Percentiles rank a stretch among this genome's conserved stretches.
Conservation (phyloP, 2,329 filamentous ascomycete species). For the Tricladium varicosporioides region DNA sequence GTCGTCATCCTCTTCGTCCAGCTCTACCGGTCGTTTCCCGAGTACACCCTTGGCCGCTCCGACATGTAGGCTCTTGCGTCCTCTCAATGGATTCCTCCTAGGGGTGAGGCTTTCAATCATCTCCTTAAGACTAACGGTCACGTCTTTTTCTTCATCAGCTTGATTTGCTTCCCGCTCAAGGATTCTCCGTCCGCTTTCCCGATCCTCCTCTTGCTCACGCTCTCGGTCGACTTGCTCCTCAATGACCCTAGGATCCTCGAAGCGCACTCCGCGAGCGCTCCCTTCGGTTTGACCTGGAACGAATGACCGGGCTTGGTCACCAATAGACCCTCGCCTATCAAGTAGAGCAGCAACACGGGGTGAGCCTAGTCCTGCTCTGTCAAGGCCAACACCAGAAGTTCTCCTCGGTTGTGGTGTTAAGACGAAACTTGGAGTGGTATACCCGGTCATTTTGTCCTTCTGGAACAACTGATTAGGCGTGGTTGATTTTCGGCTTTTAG, state of each 20-base stretch:
- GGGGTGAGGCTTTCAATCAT: slow-evolving; percentile 78
- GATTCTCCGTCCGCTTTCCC: slow-evolving; percentile 57
- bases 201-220: slow-evolving; percentile 57
- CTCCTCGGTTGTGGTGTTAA: slow-evolving; percentile 59
- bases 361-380: slow-evolving; percentile 70
- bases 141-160: slow-evolving; percentile 55
- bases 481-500: slow-evolving; percentile 36
- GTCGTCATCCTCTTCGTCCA: slow-evolving; percentile 63
- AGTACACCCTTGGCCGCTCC: slow-evolving; percentile 72
- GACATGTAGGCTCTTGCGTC: slow-evolving; percentile 74
- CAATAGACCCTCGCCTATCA: slow-evolving; percentile 68
- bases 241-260: slow-evolving; percentile 62
- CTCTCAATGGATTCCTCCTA: slow-evolving; percentile 64
- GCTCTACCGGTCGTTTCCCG: slow-evolving; percentile 70
- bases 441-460: slow-evolving; percentile 50
- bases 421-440: slow-evolving; percentile 60
- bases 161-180: slow-evolving; percentile 52
- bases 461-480: slow-evolving; percentile 50
- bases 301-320: slow-evolving; percentile 63
- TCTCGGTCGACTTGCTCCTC: slow-evolving; percentile 63
- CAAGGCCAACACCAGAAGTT: slow-evolving; percentile 67
- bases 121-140: slow-evolving; percentile 66
- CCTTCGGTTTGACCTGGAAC: slow-evolving; percentile 46
- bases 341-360: slow-evolving; percentile 70
- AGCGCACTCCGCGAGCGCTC: slow-evolving; percentile 51